phyloP scores from a whole-genome alignment of 768 basidiomycete genomes.

The Daedaleopsis sinensis region DNA sequence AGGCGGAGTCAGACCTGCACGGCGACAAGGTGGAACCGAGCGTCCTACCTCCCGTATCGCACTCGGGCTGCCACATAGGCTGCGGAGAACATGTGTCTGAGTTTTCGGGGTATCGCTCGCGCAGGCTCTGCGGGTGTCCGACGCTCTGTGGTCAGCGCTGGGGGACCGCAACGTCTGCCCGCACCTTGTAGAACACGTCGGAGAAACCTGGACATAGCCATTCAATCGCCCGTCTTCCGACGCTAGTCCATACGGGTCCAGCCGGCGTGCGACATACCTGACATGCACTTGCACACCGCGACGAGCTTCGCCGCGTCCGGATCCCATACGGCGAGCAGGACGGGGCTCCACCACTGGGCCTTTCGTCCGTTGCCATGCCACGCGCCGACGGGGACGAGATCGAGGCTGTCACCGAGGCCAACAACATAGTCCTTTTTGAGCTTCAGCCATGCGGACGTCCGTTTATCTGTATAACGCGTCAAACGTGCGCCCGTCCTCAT shows the following conservation, averaged over 20 bases:
- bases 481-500: background rate
- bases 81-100: conserved; percentile 55
- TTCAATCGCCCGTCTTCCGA: conserved; percentile 10
- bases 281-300: conserved; percentile 91
- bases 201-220: conserved; percentile 64
- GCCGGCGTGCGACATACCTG: conserved; percentile 45
- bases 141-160: conserved; percentile 3
- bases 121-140: conserved; percentile 48
- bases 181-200: conserved; percentile 78
- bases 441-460: conserved; percentile 88
- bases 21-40: conserved; percentile 2
- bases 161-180: conserved; percentile 5
- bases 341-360: conserved; percentile 90
- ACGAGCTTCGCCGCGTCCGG: conserved; percentile 60
- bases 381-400: conserved; percentile 74
- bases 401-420: conserved; percentile 75
- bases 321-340: conserved; percentile 80
- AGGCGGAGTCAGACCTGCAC: background rate
- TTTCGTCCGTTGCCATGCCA: conserved; percentile 93
- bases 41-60: conserved; percentile 61
- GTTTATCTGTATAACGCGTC: conserved; percentile 56
- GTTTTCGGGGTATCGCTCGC: conserved; percentile 63
- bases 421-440: conserved; percentile 91
- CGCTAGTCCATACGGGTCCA: conserved; percentile 8
- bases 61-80: conserved; percentile 55